phyloP scores from a whole-genome alignment of 768 basidiomycete genomes.

The Podaxis rugospora region DNA sequence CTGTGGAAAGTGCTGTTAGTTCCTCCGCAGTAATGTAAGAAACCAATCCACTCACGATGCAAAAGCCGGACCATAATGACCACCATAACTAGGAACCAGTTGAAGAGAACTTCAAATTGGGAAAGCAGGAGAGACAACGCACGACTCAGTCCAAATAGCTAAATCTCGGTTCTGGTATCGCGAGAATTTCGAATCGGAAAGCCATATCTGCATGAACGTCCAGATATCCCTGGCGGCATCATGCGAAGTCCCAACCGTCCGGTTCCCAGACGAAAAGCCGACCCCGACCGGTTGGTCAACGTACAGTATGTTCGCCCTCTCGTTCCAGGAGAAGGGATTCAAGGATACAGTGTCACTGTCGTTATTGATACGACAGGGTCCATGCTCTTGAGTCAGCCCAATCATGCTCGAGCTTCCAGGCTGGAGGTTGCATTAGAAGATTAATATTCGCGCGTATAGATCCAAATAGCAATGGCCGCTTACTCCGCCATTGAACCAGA shows the following conservation, averaged over 20 bases:
- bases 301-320: conserved; percentile 49
- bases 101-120: not conserved
- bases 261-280: conserved; percentile 56
- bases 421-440: conserved; percentile 18
- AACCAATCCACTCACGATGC: conserved; percentile 34
- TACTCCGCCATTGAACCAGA: conserved; percentile 67
- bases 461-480: conserved; percentile 12
- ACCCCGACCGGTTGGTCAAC: conserved; percentile 63
- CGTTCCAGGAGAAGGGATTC: conserved; percentile 61
- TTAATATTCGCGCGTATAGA: not conserved
- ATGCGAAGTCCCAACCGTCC: conserved; percentile 45
- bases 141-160: conserved; percentile 65
- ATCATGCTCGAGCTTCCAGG: conserved; percentile 55
- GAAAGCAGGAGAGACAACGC: conserved; percentile 12
- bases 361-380: conserved; percentile 65
- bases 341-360: conserved; percentile 42
- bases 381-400: conserved; percentile 70
- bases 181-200: conserved; percentile 49
- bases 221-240: conserved; percentile 55
- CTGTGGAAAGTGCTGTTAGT: conserved; percentile 16
- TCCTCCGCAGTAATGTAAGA: not conserved
- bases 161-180: conserved; percentile 40
- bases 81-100: conserved; percentile 47
- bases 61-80: conserved; percentile 67
- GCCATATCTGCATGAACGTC: conserved; percentile 61